Evolutionary conservation across 371 early-diverging fungal species (phyloP).

Genomic region (Coemansia sp.): DNA sequence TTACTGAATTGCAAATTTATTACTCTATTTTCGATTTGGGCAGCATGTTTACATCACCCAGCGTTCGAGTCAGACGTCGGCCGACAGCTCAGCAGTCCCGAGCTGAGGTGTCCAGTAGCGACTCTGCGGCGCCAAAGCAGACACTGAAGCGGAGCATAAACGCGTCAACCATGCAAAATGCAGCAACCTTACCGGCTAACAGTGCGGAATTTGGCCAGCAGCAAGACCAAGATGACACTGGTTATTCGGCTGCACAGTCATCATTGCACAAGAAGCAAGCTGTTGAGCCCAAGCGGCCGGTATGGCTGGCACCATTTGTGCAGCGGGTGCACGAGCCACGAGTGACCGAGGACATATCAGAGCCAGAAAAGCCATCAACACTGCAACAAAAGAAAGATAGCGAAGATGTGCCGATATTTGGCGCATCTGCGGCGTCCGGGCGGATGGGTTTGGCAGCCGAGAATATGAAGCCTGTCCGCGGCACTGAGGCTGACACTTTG

Average conservation of each 20-base stretch:
- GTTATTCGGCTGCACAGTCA: not conserved
- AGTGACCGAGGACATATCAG: not conserved
- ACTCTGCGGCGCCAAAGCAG: not conserved
- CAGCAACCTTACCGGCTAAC: not conserved
- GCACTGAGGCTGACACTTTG: not conserved
- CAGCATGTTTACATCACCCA: slow-evolving; percentile 34
- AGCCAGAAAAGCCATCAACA: not conserved
- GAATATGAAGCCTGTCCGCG: not conserved
- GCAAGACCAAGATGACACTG: not conserved
- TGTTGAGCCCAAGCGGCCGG: not conserved
- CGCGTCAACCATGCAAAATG: not conserved
- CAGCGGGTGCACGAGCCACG: not conserved
- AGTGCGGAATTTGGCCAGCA: not conserved
- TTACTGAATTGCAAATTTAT: not conserved
- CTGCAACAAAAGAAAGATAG: too few relatives aligned
- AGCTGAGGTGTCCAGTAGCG: slow-evolving; percentile 6
- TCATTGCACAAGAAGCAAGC: slow-evolving; percentile 16
- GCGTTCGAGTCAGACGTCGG: slow-evolving; percentile 28
- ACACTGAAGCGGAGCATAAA: slow-evolving; percentile 7
- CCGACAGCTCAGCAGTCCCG: not conserved
- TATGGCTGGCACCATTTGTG: slow-evolving; percentile 11
- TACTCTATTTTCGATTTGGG: too few relatives aligned
- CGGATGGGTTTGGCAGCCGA: not conserved
- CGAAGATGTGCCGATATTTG: not conserved
- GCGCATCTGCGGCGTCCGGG: not conserved